Evolutionary conservation across 352 stramenopile genomes (phyloP).

Genomic region (Blastocystis hominis): DNA sequence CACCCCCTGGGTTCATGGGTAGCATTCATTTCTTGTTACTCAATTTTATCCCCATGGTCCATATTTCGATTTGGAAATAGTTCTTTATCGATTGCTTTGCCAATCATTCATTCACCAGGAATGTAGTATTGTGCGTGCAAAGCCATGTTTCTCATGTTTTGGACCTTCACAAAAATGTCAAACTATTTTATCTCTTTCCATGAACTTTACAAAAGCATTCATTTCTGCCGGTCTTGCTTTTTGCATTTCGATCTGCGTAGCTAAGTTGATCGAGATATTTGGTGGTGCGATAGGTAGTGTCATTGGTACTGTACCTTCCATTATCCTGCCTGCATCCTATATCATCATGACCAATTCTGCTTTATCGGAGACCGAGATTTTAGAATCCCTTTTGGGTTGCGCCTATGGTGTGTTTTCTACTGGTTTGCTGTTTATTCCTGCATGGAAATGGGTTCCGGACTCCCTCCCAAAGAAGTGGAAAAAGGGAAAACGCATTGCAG

Average conservation of each 20-base stretch:
- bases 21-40: not conserved
- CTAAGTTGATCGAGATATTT: not conserved
- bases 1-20: not conserved
- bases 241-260: not conserved
- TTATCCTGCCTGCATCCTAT: not conserved
- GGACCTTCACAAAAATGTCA: too few species aligned
- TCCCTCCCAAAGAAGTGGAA: not conserved
- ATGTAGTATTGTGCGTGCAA: too few species aligned
- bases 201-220: not conserved
- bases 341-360: not conserved
- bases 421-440: not conserved
- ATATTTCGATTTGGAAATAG: too few species aligned
- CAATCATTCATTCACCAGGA: too few species aligned
- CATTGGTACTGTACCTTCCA: slow-evolving; percentile 17
- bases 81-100: not conserved
- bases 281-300: not conserved
- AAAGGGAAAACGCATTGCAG: not conserved
- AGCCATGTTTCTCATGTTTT: too few species aligned
- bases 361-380: not conserved
- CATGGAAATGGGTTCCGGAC: not conserved
- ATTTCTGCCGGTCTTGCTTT: not conserved
- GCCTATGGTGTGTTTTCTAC: not conserved
- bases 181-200: not conserved
- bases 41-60: not conserved
- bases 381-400: not conserved